Evolutionary conservation across 1,284 basidiomycete species (phyloP).

Genomic region (Entoloma clypeatum): DNA sequence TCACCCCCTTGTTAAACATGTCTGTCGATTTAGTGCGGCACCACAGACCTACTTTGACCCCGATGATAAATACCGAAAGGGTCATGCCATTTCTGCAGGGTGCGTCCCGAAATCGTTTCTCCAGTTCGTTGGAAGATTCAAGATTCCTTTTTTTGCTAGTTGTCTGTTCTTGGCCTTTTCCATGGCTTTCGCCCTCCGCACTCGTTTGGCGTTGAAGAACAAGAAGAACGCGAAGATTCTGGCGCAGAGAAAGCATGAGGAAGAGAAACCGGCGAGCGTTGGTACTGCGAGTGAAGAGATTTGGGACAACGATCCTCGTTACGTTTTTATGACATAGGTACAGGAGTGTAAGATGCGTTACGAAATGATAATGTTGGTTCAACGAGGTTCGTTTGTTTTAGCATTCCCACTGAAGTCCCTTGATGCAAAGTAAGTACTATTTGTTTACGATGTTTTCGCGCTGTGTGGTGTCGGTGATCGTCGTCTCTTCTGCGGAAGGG

Average conservation of each 20-base stretch:
- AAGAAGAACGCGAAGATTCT: conserved; percentile 29
- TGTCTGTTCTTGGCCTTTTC: conserved; percentile 40
- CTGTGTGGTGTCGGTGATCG: no score
- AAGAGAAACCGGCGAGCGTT: conserved; percentile 26
- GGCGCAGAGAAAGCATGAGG: conserved; percentile 23
- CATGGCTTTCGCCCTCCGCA: conserved; percentile 39
- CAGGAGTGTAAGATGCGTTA: background rate
- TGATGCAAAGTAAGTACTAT: no score
- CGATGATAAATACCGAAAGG: conserved; percentile 46
- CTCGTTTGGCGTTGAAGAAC: conserved; percentile 38
- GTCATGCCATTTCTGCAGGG: conserved; percentile 51
- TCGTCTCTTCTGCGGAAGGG: no score
- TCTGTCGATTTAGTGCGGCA: conserved; percentile 37
- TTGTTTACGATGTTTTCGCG: no score
- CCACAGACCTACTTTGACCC: conserved; percentile 58
- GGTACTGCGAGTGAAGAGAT: conserved; percentile 32
- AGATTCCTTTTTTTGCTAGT: conserved; percentile 21
- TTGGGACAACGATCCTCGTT: conserved; percentile 44
- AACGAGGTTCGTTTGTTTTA: no score
- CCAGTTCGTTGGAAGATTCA: background rate
- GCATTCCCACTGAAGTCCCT: no score
- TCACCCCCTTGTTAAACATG: conserved; percentile 1
- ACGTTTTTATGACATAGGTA: conserved; percentile 42
- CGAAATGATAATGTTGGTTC: background rate
- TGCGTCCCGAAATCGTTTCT: conserved; percentile 21